Base-by-base conservation (phyloP, 2,329 filamentous ascomycete genomes). In the Penicillium griseofulvum region DNA sequence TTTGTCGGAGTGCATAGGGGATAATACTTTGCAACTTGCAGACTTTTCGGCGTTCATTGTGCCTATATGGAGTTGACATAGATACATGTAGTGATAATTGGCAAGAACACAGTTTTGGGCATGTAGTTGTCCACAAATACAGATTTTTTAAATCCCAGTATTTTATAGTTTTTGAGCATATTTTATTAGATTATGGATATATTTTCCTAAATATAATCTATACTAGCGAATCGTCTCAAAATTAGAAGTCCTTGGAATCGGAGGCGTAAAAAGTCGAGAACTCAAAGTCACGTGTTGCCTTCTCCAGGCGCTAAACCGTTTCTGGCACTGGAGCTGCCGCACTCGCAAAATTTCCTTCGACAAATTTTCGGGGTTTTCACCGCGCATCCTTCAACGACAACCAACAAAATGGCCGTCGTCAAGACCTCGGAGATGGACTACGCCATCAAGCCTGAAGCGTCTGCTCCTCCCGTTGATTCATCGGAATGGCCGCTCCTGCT, bases 401-500 rank as follows among this genome's bases (percentile, higher is more conserved):
- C 56, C 51, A 55, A 43, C 48, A 64, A 72, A 68, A 71, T 71
- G 65, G 68, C 68, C 63, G 70, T 71, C 65, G 81, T 83, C 77
- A 82, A 78, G 68, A 78, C 78, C 67, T 78, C 80, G 72, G 87
- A 89, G 72, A 83, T 84, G 69, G 88, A 93, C 70, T 90, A 90
- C 75, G 83, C 84, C 75, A 97, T 99, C 81, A 96, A 97, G 86
- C 94, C 94, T 54, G 87, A 95, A 81, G 87, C 89, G 69, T 81
- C 84, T 65, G 86, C 87, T 69, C 89, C 91, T 65, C 80, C 85
- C 57, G 81, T 95, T 68, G 87, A 95, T 78, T 95, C 90, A 67
- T 92, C 88, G 80, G 84, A 87, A 74, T 97, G 91, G 91, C 94
- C 94, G 68, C 82, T 97, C 70, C 83, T 97, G 69, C 83, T 97